These are phyloP conservation scores for Talaromyces sp. DNA, from an alignment of 2,329 filamentous ascomycete genomes.

Conservation along the genomic window DNA sequence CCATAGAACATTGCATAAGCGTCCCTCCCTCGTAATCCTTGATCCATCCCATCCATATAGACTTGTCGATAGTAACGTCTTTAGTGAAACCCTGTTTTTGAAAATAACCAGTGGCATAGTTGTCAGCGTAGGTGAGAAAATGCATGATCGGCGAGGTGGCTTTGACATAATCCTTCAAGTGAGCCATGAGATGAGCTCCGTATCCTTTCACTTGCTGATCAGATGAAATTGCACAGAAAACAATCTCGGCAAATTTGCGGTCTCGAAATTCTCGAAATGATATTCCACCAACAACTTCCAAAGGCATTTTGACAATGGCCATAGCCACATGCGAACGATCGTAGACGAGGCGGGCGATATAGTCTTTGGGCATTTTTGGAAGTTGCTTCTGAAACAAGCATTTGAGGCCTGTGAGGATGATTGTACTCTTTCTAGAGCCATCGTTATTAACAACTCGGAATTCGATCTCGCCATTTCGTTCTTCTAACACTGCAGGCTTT, in stretches of 20 bases:
- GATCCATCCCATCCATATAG: constrained; percentile 98
- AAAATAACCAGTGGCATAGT: constrained; percentile 98
- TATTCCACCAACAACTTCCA: constrained; percentile 90
- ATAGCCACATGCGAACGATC: constrained; percentile 93
- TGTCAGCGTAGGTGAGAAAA: constrained; percentile 96
- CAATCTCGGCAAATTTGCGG: constrained; percentile 92
- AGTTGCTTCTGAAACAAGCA: constrained; percentile 98
- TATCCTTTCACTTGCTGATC: constrained; percentile 99
- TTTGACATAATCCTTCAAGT: constrained; percentile 96
- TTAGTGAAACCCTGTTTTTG: constrained; percentile 99
- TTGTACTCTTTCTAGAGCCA: constrained; percentile 74
- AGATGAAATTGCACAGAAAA: constrained; percentile 95
- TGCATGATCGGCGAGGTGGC: constrained; percentile 91
- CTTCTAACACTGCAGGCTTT: constrained; percentile 82
- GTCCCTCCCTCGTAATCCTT: constrained; percentile 99
- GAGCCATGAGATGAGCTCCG: constrained; percentile 94
- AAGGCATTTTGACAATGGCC: constrained; percentile 91
- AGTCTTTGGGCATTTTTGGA: constrained; percentile 98
- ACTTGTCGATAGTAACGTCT: constrained; percentile 85
- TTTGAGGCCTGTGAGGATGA: constrained; percentile 90
- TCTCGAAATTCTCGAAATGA: constrained; percentile 91
- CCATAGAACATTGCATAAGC: constrained; percentile 98
- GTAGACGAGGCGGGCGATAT: constrained; percentile 94
- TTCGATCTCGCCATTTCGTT: constrained; percentile 89
- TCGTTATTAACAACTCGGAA: constrained; percentile 98